Evolutionary conservation across 2,329 filamentous ascomycete species (phyloP).

Genomic region (Rosellinia necatrix): DNA sequence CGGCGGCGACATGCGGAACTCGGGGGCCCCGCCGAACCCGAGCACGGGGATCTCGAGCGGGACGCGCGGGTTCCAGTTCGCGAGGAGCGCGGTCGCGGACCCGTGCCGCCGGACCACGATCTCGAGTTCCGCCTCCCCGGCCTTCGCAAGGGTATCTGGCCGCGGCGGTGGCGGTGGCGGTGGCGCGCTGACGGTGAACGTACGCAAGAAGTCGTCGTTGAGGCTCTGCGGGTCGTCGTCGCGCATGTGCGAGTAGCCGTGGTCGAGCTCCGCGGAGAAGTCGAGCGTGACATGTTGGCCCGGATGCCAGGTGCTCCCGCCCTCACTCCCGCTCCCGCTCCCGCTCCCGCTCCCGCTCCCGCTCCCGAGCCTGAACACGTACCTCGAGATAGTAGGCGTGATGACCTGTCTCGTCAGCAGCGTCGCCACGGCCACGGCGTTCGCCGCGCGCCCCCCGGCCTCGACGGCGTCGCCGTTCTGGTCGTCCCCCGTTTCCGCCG

Average conservation of each 20-base stretch:
- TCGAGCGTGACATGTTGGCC: slow-evolving; percentile 81
- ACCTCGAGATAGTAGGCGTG: slow-evolving; percentile 70
- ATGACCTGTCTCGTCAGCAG: slow-evolving; percentile 64
- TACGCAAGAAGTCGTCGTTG: slow-evolving; percentile 84
- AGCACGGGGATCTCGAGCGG: slow-evolving; percentile 68
- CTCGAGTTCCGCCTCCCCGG: slow-evolving; percentile 60
- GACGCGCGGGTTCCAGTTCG: slow-evolving; percentile 55
- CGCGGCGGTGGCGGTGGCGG: no score
- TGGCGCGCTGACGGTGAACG: slow-evolving; percentile 75
- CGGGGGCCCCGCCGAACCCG: slow-evolving; percentile 70
- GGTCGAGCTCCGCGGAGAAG: slow-evolving; percentile 69
- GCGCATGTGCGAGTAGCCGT: slow-evolving; percentile 82
- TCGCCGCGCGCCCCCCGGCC: neutral
- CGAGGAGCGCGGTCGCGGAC: slow-evolving; percentile 68
- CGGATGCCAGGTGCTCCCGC: slow-evolving; percentile 57
- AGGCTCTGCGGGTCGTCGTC: slow-evolving; percentile 78
- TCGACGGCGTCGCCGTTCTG: no score
- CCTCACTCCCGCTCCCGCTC: slow-evolving; percentile 32
- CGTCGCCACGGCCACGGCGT: slow-evolving; percentile 50
- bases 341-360: slow-evolving; percentile 19
- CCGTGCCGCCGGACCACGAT: slow-evolving; percentile 75
- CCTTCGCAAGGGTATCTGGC: no score
- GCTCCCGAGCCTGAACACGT: slow-evolving; percentile 51
- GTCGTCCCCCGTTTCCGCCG: slow-evolving; percentile 59
- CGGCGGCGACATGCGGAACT: slow-evolving; percentile 45